Base-by-base conservation (phyloP, 2,329 filamentous ascomycete genomes). In the Coniochaeta pulveracea region DNA sequence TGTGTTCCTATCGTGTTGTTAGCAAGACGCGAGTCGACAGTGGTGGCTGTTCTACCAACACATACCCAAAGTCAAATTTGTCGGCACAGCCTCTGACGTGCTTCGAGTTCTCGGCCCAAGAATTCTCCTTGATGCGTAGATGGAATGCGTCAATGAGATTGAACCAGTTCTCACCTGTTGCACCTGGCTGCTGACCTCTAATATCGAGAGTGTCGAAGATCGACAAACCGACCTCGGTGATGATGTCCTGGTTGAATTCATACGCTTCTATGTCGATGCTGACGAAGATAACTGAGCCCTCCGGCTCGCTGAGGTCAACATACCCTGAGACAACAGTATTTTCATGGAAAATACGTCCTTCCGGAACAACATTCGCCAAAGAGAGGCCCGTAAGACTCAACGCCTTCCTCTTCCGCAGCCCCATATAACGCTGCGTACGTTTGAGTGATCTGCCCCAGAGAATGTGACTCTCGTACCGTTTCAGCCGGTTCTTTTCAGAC, bases 191-290 rank as follows among this genome's bases (percentile, higher is more conserved):
- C 1, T 76, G 40, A 6, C 53, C 57, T 1, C 56, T 45, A 15
- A 85, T 49, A 23, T 69, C 54, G 4, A 54, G 45, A 1, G 81
- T 86, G 50, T 96, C 86, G 0, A 96, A 63, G 3, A 79, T 77
- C 2, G 85, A 79, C 25, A 98, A 64, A 1, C 91, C 91, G 24
- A 98, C 66, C 54, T 98, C 91, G 0, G 88, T 93, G 37, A 96
- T 69, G 10, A 72, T 61, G 21, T 66, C 60, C 10, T 75, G 70
- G 27, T 72, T 63, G 15, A 59, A 57, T 52, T 98, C 91, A 37
- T 78, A 84, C 2, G 80, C 76, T 54, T 98, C 91, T 19, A 91
- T 62, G 46, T 98, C 91, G 27, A 96, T 64, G 40, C 72, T 76
- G 37, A 94, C 63, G 44, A 95, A 80, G 6, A 93, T 65, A 1